phyloP scores from a whole-genome alignment of 1,139 yeast genomes.

The Sugiyamaella sp. region DNA sequence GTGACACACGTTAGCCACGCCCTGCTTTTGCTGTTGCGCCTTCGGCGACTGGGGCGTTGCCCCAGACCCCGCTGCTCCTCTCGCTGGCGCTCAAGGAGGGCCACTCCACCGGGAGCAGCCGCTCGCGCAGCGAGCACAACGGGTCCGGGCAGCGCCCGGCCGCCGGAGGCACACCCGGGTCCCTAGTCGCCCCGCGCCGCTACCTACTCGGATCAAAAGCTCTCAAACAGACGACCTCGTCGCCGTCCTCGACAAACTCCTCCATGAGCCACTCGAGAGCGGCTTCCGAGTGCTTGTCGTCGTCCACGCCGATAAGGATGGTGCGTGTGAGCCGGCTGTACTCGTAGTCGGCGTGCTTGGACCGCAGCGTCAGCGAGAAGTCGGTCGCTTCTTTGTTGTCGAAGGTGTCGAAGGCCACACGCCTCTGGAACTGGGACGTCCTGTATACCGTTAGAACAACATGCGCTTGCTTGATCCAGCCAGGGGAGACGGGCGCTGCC shows the following conservation, averaged over 20 bases:
- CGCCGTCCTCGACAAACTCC: conserved; percentile 65
- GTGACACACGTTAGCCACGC: neutral
- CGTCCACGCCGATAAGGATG: conserved; percentile 62
- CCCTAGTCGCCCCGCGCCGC: too few species aligned
- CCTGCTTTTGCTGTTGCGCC: conserved; percentile 8
- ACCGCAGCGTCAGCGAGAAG: conserved; percentile 54
- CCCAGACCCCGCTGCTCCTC: conserved; percentile 1
- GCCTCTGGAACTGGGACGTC: conserved; percentile 31
- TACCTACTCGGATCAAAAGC: conserved; percentile 51
- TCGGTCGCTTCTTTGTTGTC: conserved; percentile 46
- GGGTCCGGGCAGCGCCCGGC: conserved; percentile 6
- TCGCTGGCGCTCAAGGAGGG: neutral
- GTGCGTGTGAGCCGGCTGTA: conserved; percentile 63
- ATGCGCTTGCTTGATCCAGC: too few species aligned
- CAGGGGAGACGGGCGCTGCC: too few species aligned
- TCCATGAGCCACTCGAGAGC: conserved; percentile 71
- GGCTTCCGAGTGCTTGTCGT: conserved; percentile 56
- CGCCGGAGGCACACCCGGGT: conserved; percentile 20
- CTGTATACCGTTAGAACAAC: conserved; percentile 6
- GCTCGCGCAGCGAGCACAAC: conserved; percentile 2
- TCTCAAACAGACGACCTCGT: conserved; percentile 61
- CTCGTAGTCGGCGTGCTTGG: conserved; percentile 58
- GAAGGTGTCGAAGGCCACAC: conserved; percentile 61
- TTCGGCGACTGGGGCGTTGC: neutral
- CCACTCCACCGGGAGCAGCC: neutral